Conservation (phyloP, 164 flowering plant genomes). For the Vitis cinerea region DNA sequence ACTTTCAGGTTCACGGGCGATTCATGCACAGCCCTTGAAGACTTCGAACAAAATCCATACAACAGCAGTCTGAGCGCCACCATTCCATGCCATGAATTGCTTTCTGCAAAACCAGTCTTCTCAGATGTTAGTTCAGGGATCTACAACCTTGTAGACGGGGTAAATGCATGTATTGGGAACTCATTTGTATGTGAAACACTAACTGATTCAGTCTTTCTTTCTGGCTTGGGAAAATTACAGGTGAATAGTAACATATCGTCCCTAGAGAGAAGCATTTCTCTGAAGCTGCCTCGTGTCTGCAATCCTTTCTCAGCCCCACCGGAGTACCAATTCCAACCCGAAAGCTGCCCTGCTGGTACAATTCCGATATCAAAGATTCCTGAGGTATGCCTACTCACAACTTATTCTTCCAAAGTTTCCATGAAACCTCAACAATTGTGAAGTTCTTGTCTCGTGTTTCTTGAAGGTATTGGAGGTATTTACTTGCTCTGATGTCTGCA, state of each 20-base stretch:
- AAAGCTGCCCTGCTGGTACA: constrained; percentile 54
- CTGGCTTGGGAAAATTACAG: constrained; percentile 26
- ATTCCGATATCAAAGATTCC: constrained; percentile 71
- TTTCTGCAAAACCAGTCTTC: constrained; percentile 53
- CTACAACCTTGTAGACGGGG: constrained; percentile 62
- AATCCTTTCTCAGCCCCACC: constrained; percentile 72
- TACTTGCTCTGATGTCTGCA: constrained; percentile 56
- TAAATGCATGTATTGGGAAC: constrained; percentile 14
- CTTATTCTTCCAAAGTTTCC: too few species aligned
- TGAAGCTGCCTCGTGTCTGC: constrained; percentile 43
- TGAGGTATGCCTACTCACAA: constrained; percentile 36
- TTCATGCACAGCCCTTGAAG: constrained; percentile 73
- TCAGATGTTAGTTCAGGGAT: constrained; percentile 56
- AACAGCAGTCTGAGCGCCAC: constrained; percentile 81
- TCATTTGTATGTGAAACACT: too few species aligned
- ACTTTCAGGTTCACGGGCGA: constrained; percentile 72
- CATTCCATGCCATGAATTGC: constrained; percentile 72
- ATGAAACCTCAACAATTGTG: too few species aligned
- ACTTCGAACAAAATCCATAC: constrained; percentile 64
- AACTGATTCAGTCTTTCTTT: background rate
- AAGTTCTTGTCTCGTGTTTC: background rate
- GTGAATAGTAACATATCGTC: constrained; percentile 61
- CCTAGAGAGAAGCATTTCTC: constrained; percentile 20
- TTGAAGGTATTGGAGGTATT: constrained; percentile 47
- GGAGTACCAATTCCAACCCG: constrained; percentile 51